A percentile compares a stretch with the other conserved stretches of the same genome.
phyloP scores from a whole-genome alignment of 2,329 filamentous ascomycete genomes.

The Trichoderma lentiforme region DNA sequence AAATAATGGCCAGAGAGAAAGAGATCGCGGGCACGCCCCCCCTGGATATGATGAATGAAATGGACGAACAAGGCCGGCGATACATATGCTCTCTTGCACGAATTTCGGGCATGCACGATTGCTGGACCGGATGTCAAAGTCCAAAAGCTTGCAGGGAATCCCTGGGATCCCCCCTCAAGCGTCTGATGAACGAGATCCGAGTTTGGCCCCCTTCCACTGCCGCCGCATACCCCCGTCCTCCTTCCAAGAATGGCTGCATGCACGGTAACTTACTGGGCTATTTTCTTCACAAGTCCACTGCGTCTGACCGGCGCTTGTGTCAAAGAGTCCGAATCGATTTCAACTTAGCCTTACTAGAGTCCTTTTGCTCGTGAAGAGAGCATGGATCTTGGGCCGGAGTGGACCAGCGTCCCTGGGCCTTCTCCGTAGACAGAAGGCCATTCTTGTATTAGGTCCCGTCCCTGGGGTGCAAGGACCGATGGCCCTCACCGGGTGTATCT shows the following conservation, averaged over 20 bases:
- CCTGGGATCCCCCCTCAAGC: constrained; percentile 15
- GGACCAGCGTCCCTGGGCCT: constrained; percentile 15
- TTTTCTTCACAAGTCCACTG: constrained; percentile 25
- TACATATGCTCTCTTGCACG: background rate
- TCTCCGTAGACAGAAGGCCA: constrained; percentile 18
- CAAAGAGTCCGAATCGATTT: constrained; percentile 30
- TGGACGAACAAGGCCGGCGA: background rate
- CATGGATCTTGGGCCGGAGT: constrained; percentile 18
- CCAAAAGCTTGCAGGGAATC: constrained; percentile 15
- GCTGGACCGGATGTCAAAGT: constrained; percentile 13
- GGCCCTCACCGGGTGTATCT: constrained; percentile 15
- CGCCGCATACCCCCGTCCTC: constrained; percentile 29
- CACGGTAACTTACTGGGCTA: constrained; percentile 28
- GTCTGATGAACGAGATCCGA: constrained; percentile 20
- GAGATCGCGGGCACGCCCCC: background rate
- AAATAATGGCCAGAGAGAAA: background rate
- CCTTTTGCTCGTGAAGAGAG: constrained; percentile 21
- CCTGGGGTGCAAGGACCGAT: constrained; percentile 34
- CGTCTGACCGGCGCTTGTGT: constrained; percentile 26
- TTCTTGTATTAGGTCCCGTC: constrained; percentile 33
- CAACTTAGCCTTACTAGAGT: constrained; percentile 25
- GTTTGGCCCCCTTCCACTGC: constrained; percentile 14
- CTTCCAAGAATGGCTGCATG: constrained; percentile 50
- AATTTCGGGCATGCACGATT: constrained; percentile 1
- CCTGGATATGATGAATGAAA: constrained; percentile 1